Conservation (phyloP, 148 eudicot genomes). For the Heliamphora exappendiculata region DNA sequence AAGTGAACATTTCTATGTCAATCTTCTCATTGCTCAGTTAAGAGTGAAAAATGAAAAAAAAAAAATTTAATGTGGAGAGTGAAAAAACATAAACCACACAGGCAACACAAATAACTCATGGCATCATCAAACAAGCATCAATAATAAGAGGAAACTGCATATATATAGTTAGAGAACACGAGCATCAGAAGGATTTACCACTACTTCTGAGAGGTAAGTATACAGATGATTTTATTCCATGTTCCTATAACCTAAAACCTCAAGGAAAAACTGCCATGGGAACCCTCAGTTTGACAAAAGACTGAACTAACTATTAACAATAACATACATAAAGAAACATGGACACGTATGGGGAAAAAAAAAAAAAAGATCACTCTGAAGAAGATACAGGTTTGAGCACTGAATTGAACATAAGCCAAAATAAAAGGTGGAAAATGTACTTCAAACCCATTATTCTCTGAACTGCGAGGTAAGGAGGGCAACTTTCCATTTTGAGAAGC, state of each 20-base stretch:
- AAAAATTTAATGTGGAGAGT: background rate
- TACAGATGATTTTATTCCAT: background rate
- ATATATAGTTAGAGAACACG: background rate
- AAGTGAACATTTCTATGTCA: background rate
- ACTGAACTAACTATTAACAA: slow-evolving; percentile 1
- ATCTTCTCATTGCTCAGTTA: background rate
- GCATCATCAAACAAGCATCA: background rate
- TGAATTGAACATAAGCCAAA: slow-evolving; percentile 4
- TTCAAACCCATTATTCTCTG: too few relatives aligned
- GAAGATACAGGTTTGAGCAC: background rate
- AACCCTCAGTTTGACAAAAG: background rate
- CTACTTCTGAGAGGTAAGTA: background rate
- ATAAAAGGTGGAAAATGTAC: slow-evolving; percentile 18
- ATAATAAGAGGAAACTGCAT: background rate
- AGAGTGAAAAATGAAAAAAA: background rate
- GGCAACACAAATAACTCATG: background rate
- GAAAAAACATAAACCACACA: background rate
- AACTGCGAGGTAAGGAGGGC: too few relatives aligned
- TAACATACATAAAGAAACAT: background rate
- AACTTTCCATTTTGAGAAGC: too few relatives aligned
- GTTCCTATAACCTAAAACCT: background rate
- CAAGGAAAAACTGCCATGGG: background rate
- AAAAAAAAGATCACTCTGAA: background rate
- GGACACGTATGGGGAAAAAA: background rate
- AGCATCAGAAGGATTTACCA: background rate